Conservation (phyloP, 148 eudicot species). For the Arctostaphylos glauca region DNA sequence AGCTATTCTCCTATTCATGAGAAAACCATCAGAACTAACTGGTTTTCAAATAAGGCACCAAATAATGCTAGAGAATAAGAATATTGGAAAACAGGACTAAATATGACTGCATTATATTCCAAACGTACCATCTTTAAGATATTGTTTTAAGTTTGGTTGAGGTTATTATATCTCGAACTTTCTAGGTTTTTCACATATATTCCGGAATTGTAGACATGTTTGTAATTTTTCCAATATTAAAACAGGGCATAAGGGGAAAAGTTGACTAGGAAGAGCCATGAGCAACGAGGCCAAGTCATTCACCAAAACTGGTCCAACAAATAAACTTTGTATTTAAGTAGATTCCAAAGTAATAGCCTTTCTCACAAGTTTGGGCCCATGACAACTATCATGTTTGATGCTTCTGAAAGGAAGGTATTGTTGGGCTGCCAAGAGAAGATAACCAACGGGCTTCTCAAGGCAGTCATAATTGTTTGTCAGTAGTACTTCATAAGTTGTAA, state of each 20-base stretch:
- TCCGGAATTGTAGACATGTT: not conserved
- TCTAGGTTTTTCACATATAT: not conserved
- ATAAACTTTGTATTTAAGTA: not conserved
- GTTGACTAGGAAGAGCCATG: conserved; percentile 4
- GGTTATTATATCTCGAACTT: not conserved
- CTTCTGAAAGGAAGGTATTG: conserved; percentile 91
- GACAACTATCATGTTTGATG: conserved; percentile 86
- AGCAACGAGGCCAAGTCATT: not conserved
- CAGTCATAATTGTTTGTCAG: not conserved
- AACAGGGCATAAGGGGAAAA: not conserved
- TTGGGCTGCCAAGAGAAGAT: conserved; percentile 69
- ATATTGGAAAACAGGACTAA: not conserved
- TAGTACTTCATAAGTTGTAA: not conserved
- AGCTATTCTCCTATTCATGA: conserved; percentile 38
- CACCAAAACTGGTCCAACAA: not conserved
- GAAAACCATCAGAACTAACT: not conserved
- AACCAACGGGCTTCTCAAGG: not conserved
- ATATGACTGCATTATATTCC: not conserved
- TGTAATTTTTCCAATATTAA: not conserved
- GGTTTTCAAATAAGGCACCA: not conserved
- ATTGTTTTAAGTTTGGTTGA: not conserved
- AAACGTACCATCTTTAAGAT: not conserved
- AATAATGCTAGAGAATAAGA: not conserved
- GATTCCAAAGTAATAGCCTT: conserved; percentile 9
- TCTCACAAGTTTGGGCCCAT: conserved; percentile 97